Base-by-base conservation (phyloP, 768 basidiomycete genomes). In the Austroboletus eburneus region DNA sequence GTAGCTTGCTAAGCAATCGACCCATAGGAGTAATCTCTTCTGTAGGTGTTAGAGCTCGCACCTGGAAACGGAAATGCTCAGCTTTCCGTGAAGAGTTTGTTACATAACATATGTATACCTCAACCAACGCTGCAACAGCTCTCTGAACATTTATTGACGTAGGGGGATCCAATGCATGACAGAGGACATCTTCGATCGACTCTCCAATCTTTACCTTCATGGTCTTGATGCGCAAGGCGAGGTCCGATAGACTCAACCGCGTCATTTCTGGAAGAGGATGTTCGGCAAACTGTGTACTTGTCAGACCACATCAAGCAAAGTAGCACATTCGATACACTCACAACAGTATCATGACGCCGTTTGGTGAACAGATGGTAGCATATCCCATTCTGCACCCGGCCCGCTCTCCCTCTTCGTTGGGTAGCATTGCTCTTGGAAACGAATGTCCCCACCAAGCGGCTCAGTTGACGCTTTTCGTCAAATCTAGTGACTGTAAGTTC, bases 1-100 rank as follows among this genome's bases (percentile, higher is more conserved):
- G 95, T 32, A 99, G 72, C 62, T 90, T 88, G 70, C 90, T 91
- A 33, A 99, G 74, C 20, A 95, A 71, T 43, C 83, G 75, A 33
- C 95, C 95, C 82, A 97, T 87, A 0, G 93, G 86, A 1, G 95
- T 97, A 50, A 99, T 94, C 16, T 95, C 93, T 64, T 99, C 91
- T 1, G 73, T 71, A 3, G 77, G 57, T 1, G 91, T 97, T 49
- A 99, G 69, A 5, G 95, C 94, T 48, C 86, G 80, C 54, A 91
- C 91, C 87, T 89, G 40, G 6, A 36, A 48, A 37, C 89, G 40
- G 6, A 36, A 48, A 37, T 34, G 42, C 23, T 47, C 51, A 43
- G 47, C 5, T 32, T 22, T 32, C 16, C 13, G 24, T 2, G 22
- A 17, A 5, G 5, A 39, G 12, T 16, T 35, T 22, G 10, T 43